Evolutionary conservation across 345 rosid genomes (phyloP).

Genomic region (Lepidium aucheri): DNA sequence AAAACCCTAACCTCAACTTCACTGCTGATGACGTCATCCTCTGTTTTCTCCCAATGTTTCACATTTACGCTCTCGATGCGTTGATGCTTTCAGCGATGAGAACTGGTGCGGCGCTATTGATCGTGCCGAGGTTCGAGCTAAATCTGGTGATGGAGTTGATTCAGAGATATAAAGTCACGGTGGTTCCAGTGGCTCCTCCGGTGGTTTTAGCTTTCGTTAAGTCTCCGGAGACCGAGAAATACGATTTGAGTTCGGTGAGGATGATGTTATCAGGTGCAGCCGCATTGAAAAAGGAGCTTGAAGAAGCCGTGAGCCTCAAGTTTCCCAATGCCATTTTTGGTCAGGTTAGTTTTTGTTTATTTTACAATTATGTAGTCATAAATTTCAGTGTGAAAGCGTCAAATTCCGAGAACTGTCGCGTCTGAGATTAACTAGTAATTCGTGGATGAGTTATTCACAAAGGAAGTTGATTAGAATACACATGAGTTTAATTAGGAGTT

Average conservation of each 20-base stretch:
- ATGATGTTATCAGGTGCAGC: conserved; percentile 73
- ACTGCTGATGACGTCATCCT: conserved; percentile 60
- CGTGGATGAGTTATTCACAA: not conserved
- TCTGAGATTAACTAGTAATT: not conserved
- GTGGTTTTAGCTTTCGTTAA: conserved; percentile 61
- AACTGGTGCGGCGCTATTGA: conserved; percentile 67
- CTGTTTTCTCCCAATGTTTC: conserved; percentile 75
- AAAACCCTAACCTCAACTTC: conserved; percentile 70
- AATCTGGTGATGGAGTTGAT: conserved; percentile 41
- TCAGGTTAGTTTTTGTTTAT: conserved; percentile 46
- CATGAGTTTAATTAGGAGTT: not conserved
- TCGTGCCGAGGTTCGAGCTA: conserved; percentile 73
- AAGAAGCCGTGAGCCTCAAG: conserved; percentile 63
- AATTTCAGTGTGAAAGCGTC: not conserved
- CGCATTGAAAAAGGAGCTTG: conserved; percentile 80
- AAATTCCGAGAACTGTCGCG: not conserved
- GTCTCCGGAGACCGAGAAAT: conserved; percentile 41
- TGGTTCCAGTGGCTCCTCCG: conserved; percentile 81
- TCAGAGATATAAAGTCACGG: conserved; percentile 53
- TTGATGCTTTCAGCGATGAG: conserved; percentile 66
- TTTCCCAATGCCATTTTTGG: conserved; percentile 74
- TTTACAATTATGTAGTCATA: not conserved
- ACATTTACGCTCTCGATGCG: conserved; percentile 59
- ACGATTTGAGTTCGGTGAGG: conserved; percentile 62
- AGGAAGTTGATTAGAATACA: not conserved